Base-by-base conservation (phyloP, 352 stramenopile species). In the Globisporangium alternatum region DNA sequence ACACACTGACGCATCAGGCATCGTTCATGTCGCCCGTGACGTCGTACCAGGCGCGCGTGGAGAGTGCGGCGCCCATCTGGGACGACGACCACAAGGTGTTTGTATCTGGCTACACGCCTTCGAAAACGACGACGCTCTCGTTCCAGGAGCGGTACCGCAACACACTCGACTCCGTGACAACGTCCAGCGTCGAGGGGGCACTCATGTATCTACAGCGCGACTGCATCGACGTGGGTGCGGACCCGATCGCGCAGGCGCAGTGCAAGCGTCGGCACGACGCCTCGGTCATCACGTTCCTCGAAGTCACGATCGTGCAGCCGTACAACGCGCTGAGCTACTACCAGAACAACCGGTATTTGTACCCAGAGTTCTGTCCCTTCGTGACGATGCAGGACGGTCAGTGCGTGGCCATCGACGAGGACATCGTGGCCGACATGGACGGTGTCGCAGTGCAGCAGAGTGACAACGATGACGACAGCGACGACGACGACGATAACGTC, bases 191-290 rank as follows among this genome's bases (percentile, higher is more conserved):
- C 22, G 80, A 91, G 31, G 82, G 82, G 28, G 78, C 72, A 21
- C 71, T 91, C 48, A 83, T 88, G 80, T 89, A 89, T 59, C 69
- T 91, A 12, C 82, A 91, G 58, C 73, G 78, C 28, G 80, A 89
- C 70, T 88, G 80, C 25, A 88, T 91, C 62, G 78, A 91, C 62
- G 64, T 74, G 3, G 78, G 78, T 15, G 64, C 54, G 5, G 60
- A 77, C 35, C 80, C 76, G 21, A 65, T 56, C 19, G 51, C 54
- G 6, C 25, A 62, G 39, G 49, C 22, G n/a, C 64, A 65, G 48
- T 91, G 82, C 52, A 37, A 67, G 48, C 78, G 82, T 39, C 73
- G 74, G 39, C 84, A 89, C 72, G 75, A 88, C 65, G 80, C 85
- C 48, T 80, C 73, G 56, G 62, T 80, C 56, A 80, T 91, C 61